A percentile compares a stretch with the other conserved stretches of the same genome.
These are phyloP conservation scores for Cryptococcus sp. DNA, from an alignment of 1,284 basidiomycete species.

Conservation along the genomic window DNA sequence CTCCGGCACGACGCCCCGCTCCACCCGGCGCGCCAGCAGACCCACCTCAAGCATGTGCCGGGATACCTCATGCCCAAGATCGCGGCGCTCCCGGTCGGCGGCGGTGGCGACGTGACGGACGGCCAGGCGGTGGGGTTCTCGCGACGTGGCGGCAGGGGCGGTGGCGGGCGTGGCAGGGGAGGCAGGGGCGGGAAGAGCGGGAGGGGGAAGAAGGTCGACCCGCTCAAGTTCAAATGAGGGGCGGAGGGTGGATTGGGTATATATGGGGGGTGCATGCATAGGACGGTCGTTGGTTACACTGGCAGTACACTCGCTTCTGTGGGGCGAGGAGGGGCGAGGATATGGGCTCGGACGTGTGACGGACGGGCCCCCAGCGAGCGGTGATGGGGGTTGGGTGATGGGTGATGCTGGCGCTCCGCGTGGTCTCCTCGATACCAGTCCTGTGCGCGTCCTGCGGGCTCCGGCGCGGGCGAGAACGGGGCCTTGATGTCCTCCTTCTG, in stretches of 20 bases:
- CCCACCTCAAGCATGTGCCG: slow-evolving; percentile 95
- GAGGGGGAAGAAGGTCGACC: slow-evolving; percentile 44
- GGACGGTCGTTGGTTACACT: too few species aligned
- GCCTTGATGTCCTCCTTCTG: too few species aligned
- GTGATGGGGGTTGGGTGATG: too few species aligned
- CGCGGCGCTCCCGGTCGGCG: slow-evolving; percentile 51
- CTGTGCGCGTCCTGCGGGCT: too few species aligned
- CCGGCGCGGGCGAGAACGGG: too few species aligned
- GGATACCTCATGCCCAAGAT: slow-evolving; percentile 88
- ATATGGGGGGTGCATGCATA: too few species aligned
- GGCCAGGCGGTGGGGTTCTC: slow-evolving; percentile 37
- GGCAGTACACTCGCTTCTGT: too few species aligned
- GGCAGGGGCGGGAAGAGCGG: slow-evolving; percentile 24
- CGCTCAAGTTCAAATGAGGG: slow-evolving; percentile 44
- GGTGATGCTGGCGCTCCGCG: too few species aligned
- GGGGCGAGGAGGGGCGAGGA: too few species aligned
- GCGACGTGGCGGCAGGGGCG: slow-evolving; percentile 26
- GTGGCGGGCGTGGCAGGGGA: slow-evolving; percentile 31
- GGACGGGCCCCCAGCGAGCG: too few species aligned
- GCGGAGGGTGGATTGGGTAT: not conserved
- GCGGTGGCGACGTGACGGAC: slow-evolving; percentile 33
- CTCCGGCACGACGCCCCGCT: slow-evolving; percentile 92
- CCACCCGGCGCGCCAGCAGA: slow-evolving; percentile 78
- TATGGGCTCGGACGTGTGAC: too few species aligned
- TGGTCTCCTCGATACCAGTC: too few species aligned